Conservation (phyloP, 345 rosid species). For the Lenwebbia sp. region DNA sequence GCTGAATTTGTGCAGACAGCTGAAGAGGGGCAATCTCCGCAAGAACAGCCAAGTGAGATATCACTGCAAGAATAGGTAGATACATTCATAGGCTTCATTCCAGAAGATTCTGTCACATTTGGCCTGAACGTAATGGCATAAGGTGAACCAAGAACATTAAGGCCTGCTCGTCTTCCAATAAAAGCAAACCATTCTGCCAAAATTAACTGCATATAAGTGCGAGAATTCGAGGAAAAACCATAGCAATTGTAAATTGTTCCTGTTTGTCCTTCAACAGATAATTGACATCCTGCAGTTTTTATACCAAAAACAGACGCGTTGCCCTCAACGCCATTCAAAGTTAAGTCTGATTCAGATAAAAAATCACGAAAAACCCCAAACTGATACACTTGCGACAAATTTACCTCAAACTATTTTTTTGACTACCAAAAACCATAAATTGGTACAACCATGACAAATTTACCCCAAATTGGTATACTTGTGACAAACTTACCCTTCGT, state of each 20-base stretch:
- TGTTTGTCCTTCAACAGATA: neutral
- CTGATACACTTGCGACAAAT: no score
- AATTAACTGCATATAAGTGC: slow-evolving; percentile 6
- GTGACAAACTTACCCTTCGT: no score
- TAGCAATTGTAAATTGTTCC: neutral
- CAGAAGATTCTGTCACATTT: slow-evolving; percentile 48
- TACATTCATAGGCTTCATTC: slow-evolving; percentile 86
- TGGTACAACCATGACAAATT: no score
- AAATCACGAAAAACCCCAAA: no score
- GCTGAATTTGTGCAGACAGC: slow-evolving; percentile 55
- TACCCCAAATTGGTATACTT: no score
- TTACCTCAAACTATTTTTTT: no score
- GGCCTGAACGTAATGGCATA: slow-evolving; percentile 63
- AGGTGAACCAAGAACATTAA: slow-evolving; percentile 70
- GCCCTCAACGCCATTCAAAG: neutral
- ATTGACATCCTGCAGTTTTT: neutral
- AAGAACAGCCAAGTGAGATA: slow-evolving; percentile 81
- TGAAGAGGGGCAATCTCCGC: slow-evolving; percentile 89
- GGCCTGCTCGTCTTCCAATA: slow-evolving; percentile 62
- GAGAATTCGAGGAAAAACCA: neutral
- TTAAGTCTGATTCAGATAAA: neutral
- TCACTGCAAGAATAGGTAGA: slow-evolving; percentile 77
- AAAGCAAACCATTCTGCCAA: slow-evolving; percentile 85
- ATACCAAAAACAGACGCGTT: neutral
- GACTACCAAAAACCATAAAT: no score